phyloP scores from a whole-genome alignment of 2,329 filamentous ascomycete species.

The Alternaria triticimaculans region DNA sequence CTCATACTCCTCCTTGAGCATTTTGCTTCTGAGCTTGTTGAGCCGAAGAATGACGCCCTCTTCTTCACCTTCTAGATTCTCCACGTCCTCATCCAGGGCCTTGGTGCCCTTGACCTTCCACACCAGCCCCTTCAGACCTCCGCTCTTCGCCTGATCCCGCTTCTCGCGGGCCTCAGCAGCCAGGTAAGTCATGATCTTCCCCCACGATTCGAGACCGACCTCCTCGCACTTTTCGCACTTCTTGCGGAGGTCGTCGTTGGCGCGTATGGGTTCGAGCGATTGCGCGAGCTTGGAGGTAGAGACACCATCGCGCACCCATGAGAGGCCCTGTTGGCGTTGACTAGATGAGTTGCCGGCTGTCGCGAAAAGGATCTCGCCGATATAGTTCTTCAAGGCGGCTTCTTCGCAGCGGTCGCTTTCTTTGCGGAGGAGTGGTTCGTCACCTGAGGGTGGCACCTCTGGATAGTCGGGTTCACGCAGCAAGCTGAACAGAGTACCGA shows the following conservation, averaged over 20 bases:
- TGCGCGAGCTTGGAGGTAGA: constrained; percentile 69
- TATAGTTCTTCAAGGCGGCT: constrained; percentile 84
- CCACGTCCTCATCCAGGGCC: constrained; percentile 36
- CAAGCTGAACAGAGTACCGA: constrained; percentile 38
- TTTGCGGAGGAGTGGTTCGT: constrained; percentile 69
- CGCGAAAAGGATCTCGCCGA: constrained; percentile 90
- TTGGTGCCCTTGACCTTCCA: constrained; percentile 38
- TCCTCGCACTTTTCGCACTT: constrained; percentile 79
- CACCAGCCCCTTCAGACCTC: constrained; percentile 26
- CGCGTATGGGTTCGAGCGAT: constrained; percentile 56
- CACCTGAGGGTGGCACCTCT: constrained; percentile 71
- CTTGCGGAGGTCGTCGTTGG: constrained; percentile 54
- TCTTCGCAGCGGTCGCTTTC: constrained; percentile 78
- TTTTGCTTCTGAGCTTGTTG: constrained; percentile 43
- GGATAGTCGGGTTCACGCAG: constrained; percentile 69
- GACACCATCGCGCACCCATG: constrained; percentile 89
- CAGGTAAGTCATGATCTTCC: constrained; percentile 75
- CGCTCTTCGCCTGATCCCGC: constrained; percentile 27
- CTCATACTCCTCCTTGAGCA: constrained; percentile 44
- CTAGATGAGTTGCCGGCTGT: constrained; percentile 55
- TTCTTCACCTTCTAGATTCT: constrained; percentile 44
- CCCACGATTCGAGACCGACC: constrained; percentile 82
- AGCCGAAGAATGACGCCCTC: constrained; percentile 43
- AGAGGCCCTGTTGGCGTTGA: constrained; percentile 68
- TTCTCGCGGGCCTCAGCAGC: constrained; percentile 55